phyloP scores from a whole-genome alignment of 257 asterid species.

The Jacaranda copaia region DNA sequence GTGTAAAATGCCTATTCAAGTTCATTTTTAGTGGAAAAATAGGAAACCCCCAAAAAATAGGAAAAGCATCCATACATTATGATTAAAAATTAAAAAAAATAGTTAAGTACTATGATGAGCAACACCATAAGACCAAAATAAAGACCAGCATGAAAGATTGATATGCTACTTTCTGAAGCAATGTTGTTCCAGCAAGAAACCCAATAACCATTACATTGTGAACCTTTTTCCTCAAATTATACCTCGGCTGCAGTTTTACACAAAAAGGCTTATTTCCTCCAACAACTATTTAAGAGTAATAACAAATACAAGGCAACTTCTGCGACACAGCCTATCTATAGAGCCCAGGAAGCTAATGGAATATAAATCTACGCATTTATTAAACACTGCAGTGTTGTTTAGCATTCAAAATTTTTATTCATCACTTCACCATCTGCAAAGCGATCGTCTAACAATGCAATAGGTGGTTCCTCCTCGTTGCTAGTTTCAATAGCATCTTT shows the following conservation, averaged over 20 bases:
- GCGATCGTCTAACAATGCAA: conserved; percentile 42
- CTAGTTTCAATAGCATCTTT: conserved; percentile 40
- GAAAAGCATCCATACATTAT: no score
- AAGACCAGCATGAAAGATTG: no score
- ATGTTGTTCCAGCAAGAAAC: background rate
- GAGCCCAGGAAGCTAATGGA: background rate
- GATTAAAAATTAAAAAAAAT: no score
- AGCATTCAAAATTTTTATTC: conserved; percentile 12
- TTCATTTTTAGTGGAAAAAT: no score
- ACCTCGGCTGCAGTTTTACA: no score
- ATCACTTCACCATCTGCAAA: background rate
- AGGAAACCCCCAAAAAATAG: no score
- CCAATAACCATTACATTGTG: background rate
- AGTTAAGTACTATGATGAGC: no score
- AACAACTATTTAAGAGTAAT: no score
- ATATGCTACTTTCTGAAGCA: background rate
- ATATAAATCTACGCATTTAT: background rate
- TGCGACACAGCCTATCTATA: background rate
- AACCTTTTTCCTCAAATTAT: no score
- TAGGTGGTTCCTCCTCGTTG: conserved; percentile 42
- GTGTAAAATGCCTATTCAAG: no score
- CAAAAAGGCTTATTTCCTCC: no score
- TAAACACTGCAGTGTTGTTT: background rate
- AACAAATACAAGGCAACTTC: background rate
- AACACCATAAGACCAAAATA: no score